These are phyloP conservation scores for Leccinum ochraceum DNA, from an alignment of 768 basidiomycete species.

Conservation along the genomic window DNA sequence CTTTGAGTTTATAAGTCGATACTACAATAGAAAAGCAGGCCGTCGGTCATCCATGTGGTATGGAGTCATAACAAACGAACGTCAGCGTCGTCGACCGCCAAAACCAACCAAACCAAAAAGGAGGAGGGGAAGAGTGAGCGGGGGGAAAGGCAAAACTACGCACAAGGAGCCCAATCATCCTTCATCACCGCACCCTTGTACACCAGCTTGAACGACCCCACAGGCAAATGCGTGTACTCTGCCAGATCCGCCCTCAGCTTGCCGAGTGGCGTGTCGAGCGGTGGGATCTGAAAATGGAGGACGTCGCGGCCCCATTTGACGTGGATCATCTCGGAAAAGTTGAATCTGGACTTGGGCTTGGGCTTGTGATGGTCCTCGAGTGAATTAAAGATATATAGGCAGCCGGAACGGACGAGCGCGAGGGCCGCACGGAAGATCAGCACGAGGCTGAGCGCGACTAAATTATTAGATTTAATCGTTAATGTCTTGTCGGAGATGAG, in stretches of 20 bases:
- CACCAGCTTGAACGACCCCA: slow-evolving; percentile 78
- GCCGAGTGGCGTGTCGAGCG: slow-evolving; percentile 56
- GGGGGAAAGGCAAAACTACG: slow-evolving; percentile 20
- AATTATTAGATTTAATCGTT: background rate
- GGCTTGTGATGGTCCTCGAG: slow-evolving; percentile 21
- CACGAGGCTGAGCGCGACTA: slow-evolving; percentile 36
- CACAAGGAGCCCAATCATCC: slow-evolving; percentile 70
- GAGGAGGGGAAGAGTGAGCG: background rate
- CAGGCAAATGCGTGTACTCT: slow-evolving; percentile 71
- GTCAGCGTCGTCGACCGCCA: background rate
- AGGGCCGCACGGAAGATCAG: slow-evolving; percentile 31
- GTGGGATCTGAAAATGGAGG: slow-evolving; percentile 56
- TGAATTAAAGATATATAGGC: slow-evolving; percentile 5
- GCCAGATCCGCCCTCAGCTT: slow-evolving; percentile 63
- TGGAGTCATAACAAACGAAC: background rate
- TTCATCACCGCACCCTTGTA: slow-evolving; percentile 90
- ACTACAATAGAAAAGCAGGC: slow-evolving; percentile 40
- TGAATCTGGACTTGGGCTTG: background rate
- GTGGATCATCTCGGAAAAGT: slow-evolving; percentile 31
- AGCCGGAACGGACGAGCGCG: slow-evolving; percentile 20
- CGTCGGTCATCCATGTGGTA: background rate
- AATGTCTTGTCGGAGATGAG: background rate
- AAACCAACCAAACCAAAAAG: background rate
- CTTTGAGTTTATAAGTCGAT: slow-evolving; percentile 71
- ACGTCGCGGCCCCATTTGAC: slow-evolving; percentile 55